phyloP scores from a whole-genome alignment of 306 rosid species.

The Canavalia ensiformis region DNA sequence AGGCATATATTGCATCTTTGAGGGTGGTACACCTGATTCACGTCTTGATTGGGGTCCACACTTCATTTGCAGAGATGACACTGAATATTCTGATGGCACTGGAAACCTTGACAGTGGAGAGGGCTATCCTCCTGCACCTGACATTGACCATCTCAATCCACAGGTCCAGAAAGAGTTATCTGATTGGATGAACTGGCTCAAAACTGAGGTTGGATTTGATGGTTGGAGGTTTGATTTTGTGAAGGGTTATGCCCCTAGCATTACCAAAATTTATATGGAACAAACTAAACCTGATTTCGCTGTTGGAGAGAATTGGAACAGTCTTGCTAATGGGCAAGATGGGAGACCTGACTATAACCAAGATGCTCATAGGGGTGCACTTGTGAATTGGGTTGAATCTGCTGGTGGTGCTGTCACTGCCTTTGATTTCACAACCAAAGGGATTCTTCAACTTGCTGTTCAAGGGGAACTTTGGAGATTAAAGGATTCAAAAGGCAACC shows the following conservation, averaged over 20 bases:
- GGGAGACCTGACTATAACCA: conserved; percentile 58
- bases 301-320: conserved; percentile 81
- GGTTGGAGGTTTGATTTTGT: conserved; percentile 89
- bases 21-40: conserved; percentile 76
- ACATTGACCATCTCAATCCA: conserved; percentile 83
- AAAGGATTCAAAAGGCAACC: conserved; percentile 64
- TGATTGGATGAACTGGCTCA: conserved; percentile 89
- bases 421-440: conserved; percentile 65
- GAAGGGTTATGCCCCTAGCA: conserved; percentile 69
- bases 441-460: conserved; percentile 66
- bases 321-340: conserved; percentile 46
- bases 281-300: conserved; percentile 74
- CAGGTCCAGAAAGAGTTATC: conserved; percentile 72
- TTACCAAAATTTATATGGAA: conserved; percentile 66
- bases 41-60: conserved; percentile 83
- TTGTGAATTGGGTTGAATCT: conserved; percentile 55
- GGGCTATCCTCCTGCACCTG: conserved; percentile 54
- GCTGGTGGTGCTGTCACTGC: conserved; percentile 60
- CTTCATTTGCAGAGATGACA: conserved; percentile 80
- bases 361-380: conserved; percentile 48
- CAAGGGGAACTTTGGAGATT: conserved; percentile 70
- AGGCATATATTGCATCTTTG: conserved; percentile 78
- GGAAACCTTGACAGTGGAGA: conserved; percentile 76
- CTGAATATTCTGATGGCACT: conserved; percentile 72
- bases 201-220: conserved; percentile 69